phyloP scores from a whole-genome alignment of 805 yeast species.

The Candida chauliodis region DNA sequence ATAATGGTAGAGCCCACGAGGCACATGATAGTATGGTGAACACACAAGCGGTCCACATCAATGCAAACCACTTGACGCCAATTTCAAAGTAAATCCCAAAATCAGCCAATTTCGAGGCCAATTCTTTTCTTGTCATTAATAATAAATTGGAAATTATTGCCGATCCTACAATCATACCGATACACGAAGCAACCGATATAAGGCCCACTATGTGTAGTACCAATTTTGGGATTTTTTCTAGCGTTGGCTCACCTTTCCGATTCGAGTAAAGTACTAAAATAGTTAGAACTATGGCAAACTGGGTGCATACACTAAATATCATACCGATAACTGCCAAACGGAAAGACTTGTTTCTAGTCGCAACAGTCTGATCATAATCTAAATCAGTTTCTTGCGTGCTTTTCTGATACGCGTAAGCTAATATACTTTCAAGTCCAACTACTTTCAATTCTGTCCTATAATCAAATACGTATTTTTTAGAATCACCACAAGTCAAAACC shows the following conservation, averaged over 20 bases:
- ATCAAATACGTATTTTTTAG: slow-evolving; percentile 34
- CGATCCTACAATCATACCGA: slow-evolving; percentile 28
- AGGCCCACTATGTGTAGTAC: slow-evolving; percentile 35
- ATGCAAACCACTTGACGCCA: slow-evolving; percentile 40
- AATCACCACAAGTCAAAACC: slow-evolving; percentile 21
- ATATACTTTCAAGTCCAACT: slow-evolving; percentile 40
- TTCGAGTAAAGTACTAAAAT: slow-evolving; percentile 35
- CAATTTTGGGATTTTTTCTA: slow-evolving; percentile 25
- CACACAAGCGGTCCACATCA: slow-evolving; percentile 36
- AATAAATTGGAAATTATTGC: slow-evolving; percentile 27
- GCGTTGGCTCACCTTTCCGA: slow-evolving; percentile 31
- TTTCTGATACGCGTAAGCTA: slow-evolving; percentile 46
- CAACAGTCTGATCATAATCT: slow-evolving; percentile 11
- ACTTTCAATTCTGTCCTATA: slow-evolving; percentile 38
- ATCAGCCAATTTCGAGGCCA: slow-evolving; percentile 30
- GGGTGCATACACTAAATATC: slow-evolving; percentile 24
- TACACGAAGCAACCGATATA: slow-evolving; percentile 29
- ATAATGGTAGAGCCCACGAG: slow-evolving; percentile 33
- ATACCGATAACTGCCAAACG: slow-evolving; percentile 26
- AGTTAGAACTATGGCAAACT: slow-evolving; percentile 24
- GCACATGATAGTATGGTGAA: slow-evolving; percentile 22
- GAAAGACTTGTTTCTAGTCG: slow-evolving; percentile 14
- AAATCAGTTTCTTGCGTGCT: slow-evolving; percentile 11
- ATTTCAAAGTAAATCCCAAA: slow-evolving; percentile 46
- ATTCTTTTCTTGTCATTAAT: slow-evolving; percentile 20